Evolutionary conservation across 164 flowering plant species (phyloP).

Genomic region (Nelumbo lutea): DNA sequence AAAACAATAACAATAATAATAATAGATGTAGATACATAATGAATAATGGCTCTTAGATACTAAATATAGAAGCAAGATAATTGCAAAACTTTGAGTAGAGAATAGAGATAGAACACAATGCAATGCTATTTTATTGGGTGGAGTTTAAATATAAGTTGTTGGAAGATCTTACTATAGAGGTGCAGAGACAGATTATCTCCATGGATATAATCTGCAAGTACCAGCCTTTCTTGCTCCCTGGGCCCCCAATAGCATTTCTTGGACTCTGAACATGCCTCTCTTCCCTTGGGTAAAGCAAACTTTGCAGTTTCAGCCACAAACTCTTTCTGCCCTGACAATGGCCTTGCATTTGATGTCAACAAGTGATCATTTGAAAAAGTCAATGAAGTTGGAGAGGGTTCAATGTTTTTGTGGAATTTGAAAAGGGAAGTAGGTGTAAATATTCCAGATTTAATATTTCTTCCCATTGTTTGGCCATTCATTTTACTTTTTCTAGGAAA

Average conservation of each 20-base stretch:
- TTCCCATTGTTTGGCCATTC: slow-evolving; percentile 35
- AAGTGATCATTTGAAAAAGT: slow-evolving; percentile 84
- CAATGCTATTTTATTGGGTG: not conserved
- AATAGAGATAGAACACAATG: not conserved
- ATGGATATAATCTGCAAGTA: slow-evolving; percentile 67
- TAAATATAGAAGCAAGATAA: not conserved
- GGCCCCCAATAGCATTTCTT: slow-evolving; percentile 56
- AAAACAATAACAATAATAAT: too few species aligned
- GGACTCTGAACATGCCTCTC: slow-evolving; percentile 28
- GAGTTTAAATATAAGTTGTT: not conserved
- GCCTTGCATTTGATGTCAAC: slow-evolving; percentile 61
- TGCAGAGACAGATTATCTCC: slow-evolving; percentile 88
- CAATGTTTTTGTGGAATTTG: slow-evolving; percentile 42
- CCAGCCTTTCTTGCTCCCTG: slow-evolving; percentile 87
- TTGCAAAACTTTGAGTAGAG: not conserved
- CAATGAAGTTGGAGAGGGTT: slow-evolving; percentile 51
- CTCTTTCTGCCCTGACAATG: slow-evolving; percentile 59
- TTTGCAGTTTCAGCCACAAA: slow-evolving; percentile 49
- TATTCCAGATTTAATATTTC: slow-evolving; percentile 52
- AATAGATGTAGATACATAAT: too few species aligned
- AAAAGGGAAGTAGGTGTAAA: slow-evolving; percentile 49
- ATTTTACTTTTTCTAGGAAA: slow-evolving; percentile 48
- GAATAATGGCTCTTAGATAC: not conserved
- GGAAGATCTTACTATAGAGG: slow-evolving; percentile 70
- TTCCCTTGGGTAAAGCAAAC: slow-evolving; percentile 32